Evolutionary conservation across 1,284 basidiomycete species (phyloP), one percentile per base, ranked within the genome.

Genomic region (Anthracocystis walkeri): DNA sequence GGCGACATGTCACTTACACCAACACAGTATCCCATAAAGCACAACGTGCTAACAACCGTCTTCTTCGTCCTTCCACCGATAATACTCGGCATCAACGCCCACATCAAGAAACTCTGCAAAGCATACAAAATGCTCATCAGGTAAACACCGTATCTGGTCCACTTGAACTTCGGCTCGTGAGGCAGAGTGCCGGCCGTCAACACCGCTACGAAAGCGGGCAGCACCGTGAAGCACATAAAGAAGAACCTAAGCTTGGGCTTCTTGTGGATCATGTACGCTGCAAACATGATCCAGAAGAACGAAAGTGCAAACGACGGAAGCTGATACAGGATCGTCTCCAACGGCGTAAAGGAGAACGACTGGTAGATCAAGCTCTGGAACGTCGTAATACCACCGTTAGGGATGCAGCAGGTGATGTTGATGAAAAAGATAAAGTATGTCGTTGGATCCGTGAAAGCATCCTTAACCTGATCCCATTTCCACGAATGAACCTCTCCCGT

Each of bases 11-110:
- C n/a, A 58, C 58, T 69, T 58, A 63, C 72, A 50, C 78, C 82
- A 45, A 66, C 65, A 41, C 83, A 83, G 68, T 85, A 85, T 18
- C 77, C 79, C 63, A 82, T 77, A 65, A 85, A 85, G 40, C 61
- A 70, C 35, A 79, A 54, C 6, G 74, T 65, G 8, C 76, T 73
- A 12, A 82, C 75, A 11, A 83, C 75, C 29, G 78, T 80, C 63
- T 81, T 80, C 58, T 84, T 83, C 25, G 84, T 85, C 45, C 82
- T 71, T 7, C 84, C 84, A 14, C 80, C 82, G n/a, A 81, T 74
- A 65, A 83, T 84, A 23, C 74, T 79, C 4, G 78, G 74, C 61
- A 85, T 79, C 14, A 85, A 60, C 1, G 80, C 65, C 82, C 80
- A 83, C 33, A 75, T 78, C 21, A 79, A 73, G 63, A 82, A 81